phyloP scores from a whole-genome alignment of 1,284 basidiomycete species.

The Marasmius sp. region DNA sequence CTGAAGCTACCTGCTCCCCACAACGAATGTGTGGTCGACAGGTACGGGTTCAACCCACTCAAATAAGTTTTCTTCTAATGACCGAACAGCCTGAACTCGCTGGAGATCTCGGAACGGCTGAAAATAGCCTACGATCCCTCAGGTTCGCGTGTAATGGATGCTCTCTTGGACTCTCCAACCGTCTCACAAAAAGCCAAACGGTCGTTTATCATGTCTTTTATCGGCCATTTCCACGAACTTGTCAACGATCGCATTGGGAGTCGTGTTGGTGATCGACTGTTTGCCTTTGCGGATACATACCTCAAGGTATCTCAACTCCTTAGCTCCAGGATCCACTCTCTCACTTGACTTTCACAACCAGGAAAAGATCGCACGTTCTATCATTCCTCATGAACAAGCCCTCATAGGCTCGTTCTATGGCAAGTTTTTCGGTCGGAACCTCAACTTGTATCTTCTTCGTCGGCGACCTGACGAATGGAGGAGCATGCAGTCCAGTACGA shows the following conservation, averaged over 20 bases:
- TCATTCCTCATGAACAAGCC: constrained; percentile 68
- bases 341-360: constrained; percentile 29
- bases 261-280: constrained; percentile 84
- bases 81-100: constrained; percentile 54
- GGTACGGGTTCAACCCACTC: constrained; percentile 39
- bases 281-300: constrained; percentile 86
- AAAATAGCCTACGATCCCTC: constrained; percentile 69
- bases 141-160: constrained; percentile 83
- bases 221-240: constrained; percentile 75
- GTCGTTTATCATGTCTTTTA: constrained; percentile 69
- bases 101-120: constrained; percentile 62
- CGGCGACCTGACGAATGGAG: constrained; percentile 85
- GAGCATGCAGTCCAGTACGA: constrained; percentile 41
- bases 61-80: constrained; percentile 2
- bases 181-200: constrained; percentile 70
- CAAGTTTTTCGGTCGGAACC: constrained; percentile 79
- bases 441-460: constrained; percentile 79
- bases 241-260: constrained; percentile 89
- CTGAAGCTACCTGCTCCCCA: constrained; percentile 66
- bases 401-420: constrained; percentile 81
- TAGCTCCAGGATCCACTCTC: background rate
- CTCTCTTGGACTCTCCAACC: constrained; percentile 66
- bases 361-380: constrained; percentile 87
- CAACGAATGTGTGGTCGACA: constrained; percentile 66
- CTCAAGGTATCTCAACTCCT: constrained; percentile 63